Percentiles rank a stretch among this genome's conserved stretches.
These are phyloP conservation scores for Fusarium staphyleae DNA, from an alignment of 2,329 filamentous ascomycete genomes.

Conservation along the genomic window DNA sequence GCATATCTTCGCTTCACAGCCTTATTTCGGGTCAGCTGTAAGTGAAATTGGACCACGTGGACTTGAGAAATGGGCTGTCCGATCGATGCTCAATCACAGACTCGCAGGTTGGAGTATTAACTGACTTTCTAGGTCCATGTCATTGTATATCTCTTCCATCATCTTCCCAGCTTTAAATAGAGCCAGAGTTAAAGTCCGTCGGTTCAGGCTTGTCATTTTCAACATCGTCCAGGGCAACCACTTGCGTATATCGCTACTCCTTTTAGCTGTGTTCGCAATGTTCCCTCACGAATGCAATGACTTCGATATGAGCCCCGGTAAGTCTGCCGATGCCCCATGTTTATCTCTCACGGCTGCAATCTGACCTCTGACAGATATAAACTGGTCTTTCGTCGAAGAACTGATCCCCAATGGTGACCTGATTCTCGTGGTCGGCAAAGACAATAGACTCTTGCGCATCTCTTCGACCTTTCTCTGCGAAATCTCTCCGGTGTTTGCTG, in stretches of 20 bases:
- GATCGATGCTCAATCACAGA: neutral
- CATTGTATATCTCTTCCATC: neutral
- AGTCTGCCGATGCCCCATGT: neutral
- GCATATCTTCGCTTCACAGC: neutral
- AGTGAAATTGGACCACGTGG: neutral
- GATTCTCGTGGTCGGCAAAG: constrained; percentile 24
- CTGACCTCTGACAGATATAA: neutral
- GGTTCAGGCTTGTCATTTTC: neutral
- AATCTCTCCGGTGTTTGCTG: constrained; percentile 19
- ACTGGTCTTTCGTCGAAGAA: neutral
- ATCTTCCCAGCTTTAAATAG: neutral
- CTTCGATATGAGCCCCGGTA: neutral
- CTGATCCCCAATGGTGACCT: constrained; percentile 21
- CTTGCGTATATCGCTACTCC: neutral
- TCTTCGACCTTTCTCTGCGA: constrained; percentile 32
- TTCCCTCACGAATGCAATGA: neutral
- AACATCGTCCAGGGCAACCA: neutral
- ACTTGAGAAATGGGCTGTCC: neutral
- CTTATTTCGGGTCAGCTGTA: neutral
- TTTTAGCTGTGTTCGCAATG: neutral
- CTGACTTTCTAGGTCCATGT: neutral
- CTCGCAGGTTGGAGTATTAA: neutral
- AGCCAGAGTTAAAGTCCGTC: neutral
- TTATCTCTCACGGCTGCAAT: neutral
- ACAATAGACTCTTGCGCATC: constrained; percentile 14